These are phyloP conservation scores for Chlorencoelia australis DNA, from an alignment of 2,329 filamentous ascomycete species.

Conservation along the genomic window DNA sequence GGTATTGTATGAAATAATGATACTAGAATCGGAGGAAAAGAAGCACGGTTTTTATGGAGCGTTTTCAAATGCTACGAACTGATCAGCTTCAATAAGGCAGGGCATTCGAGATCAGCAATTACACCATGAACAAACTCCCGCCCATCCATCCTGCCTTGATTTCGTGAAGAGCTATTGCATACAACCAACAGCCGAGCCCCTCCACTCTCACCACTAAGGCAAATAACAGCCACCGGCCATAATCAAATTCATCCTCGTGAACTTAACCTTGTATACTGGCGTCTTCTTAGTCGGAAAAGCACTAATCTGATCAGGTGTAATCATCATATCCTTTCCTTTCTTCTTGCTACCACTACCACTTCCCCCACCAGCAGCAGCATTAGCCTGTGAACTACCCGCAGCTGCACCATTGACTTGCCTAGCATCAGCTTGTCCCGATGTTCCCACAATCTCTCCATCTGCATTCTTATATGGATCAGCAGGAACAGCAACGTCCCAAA, in stretches of 20 bases:
- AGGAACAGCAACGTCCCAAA: slow-evolving; percentile 82
- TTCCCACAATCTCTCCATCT: slow-evolving; percentile 29
- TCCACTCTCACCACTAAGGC: slow-evolving; percentile 6
- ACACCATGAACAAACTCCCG: too few relatives aligned
- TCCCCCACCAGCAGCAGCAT: slow-evolving; percentile 22
- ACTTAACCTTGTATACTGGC: slow-evolving; percentile 84
- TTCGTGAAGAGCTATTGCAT: too few relatives aligned
- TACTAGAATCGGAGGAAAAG: too few relatives aligned
- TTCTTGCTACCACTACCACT: slow-evolving; percentile 59
- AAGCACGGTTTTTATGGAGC: too few relatives aligned
- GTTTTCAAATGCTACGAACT: too few relatives aligned
- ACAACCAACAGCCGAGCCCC: not conserved
- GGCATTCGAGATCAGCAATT: too few relatives aligned
- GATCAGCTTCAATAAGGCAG: too few relatives aligned
- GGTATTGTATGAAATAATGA: too few relatives aligned
- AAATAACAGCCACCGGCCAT: slow-evolving; percentile 66
- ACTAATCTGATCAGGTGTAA: slow-evolving; percentile 87
- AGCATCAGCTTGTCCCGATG: slow-evolving; percentile 39
- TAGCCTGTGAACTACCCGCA: slow-evolving; percentile 19
- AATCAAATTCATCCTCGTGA: slow-evolving; percentile 91
- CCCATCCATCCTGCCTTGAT: too few relatives aligned
- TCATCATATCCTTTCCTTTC: slow-evolving; percentile 80
- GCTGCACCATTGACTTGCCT: slow-evolving; percentile 33
- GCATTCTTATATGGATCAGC: slow-evolving; percentile 53
- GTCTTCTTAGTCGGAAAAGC: slow-evolving; percentile 95